Conservation (phyloP, 2,329 filamentous ascomycete genomes). For the Aaosphaeria pasadenensis region DNA sequence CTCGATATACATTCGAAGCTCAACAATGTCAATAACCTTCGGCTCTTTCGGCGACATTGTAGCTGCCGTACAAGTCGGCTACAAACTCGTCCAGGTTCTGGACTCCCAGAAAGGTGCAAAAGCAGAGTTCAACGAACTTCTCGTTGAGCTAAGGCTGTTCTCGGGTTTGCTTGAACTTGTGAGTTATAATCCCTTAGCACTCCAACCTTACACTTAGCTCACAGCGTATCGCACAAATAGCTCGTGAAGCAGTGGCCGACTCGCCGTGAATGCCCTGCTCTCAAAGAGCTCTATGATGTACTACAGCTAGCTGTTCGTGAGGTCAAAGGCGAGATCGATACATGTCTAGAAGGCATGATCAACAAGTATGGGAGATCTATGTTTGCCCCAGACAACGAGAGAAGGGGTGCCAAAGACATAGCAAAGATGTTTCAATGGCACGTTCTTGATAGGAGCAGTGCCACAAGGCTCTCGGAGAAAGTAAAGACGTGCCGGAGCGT, state of each 20-base stretch:
- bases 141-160: not conserved
- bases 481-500: not conserved
- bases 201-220: not conserved
- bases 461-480: not conserved
- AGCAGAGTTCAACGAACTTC: not conserved
- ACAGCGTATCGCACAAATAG: not conserved
- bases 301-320: not conserved
- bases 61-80: not conserved
- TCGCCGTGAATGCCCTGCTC: not conserved
- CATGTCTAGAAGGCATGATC: not conserved
- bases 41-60: conserved; percentile 1
- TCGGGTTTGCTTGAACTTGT: not conserved
- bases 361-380: not conserved
- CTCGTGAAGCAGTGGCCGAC: not conserved
- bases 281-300: not conserved
- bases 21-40: not conserved
- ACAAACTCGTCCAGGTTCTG: not conserved
- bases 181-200: not conserved
- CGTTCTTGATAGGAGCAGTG: not conserved
- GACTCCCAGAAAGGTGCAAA: not conserved
- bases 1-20: no score
- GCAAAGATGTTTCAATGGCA: not conserved
- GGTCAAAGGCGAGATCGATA: not conserved
- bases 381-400: not conserved
- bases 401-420: not conserved